Percentiles rank a stretch among this genome's conserved stretches.
These are phyloP conservation scores for Pythium phragmitis DNA, from an alignment of 352 stramenopile genomes.

Conservation along the genomic window DNA sequence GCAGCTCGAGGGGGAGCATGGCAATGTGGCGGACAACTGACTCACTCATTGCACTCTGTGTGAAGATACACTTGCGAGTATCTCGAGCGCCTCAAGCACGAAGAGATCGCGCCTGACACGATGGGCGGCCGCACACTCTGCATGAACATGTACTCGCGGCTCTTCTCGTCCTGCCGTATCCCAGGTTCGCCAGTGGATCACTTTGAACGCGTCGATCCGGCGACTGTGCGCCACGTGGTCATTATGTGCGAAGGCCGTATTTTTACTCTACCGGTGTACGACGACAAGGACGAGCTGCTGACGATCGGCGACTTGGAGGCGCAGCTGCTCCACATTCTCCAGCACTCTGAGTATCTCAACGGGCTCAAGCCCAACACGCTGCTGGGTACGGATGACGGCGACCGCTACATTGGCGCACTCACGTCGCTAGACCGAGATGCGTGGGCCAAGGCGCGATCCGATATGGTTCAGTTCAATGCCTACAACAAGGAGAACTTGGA, in stretches of 20 bases:
- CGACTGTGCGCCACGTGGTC: constrained; percentile 40
- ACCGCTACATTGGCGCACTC: constrained; percentile 77
- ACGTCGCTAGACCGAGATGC: constrained; percentile 85
- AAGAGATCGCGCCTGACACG: constrained; percentile 77
- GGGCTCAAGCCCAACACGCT: constrained; percentile 25
- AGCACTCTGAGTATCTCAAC: constrained; percentile 46
- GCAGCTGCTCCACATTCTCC: constrained; percentile 53
- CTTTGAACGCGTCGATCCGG: constrained; percentile 49
- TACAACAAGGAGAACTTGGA: constrained; percentile 66
- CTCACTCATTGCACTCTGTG: background rate
- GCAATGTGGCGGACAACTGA: background rate
- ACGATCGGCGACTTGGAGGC: constrained; percentile 65
- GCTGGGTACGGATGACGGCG: constrained; percentile 28
- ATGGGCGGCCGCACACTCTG: constrained; percentile 89
- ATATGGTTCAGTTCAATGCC: constrained; percentile 52
- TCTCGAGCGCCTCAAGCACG: constrained; percentile 81
- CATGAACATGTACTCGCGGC: constrained; percentile 84
- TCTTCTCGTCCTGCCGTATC: constrained; percentile 92
- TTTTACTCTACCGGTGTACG: constrained; percentile 53
- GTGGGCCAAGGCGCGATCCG: constrained; percentile 82
- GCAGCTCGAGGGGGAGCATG: background rate
- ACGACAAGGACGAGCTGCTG: constrained; percentile 42
- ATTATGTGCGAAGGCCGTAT: constrained; percentile 54
- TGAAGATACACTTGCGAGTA: constrained; percentile 78
- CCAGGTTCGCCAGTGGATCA: constrained; percentile 50